Evolutionary conservation across 768 basidiomycete species (phyloP), one percentile per base, ranked within the genome.

Genomic region (Phaeotremella skinneri): DNA sequence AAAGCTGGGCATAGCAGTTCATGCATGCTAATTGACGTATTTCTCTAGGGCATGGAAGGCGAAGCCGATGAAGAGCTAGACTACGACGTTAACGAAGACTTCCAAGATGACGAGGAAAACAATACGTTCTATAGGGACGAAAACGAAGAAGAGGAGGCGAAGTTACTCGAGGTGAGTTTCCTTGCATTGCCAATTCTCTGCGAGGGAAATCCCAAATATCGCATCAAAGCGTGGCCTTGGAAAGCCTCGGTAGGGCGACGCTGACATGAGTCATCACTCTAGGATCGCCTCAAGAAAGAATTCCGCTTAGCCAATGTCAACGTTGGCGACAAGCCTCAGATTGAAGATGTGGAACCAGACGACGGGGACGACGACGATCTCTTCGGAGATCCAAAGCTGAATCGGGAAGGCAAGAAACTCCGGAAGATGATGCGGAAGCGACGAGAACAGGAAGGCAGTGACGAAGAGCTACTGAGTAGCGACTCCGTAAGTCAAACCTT

Each of bases 71-170:
- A 70, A 43, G 72, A 73, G 54, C 57, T 73, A 4, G 72, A 73
- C 51, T 73, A 63, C 30, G 72, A 73, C 45, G 61, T 56, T 17
- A 64, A 63, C 30, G 72, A 73, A 29, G 62, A 68, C 20, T 73
- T 73, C 48, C 69, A 70, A 45, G 72, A 73, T 58, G 72, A 73
- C 47, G 72, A 73, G 29, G 72, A 73, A 52, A 57, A 59, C 55
- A 70, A 70, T 49, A 68, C 66, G 1, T 70, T 73, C 63, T 67
- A 73, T 29, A 60, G 67, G 2, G 61, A 73, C 49, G 65, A 50
- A 26, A 65, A 73, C 5, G 72, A 73, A 49, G 72, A 70, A 34
- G 72, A 68, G 27, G 67, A 67, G 29, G 67, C 67, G 3, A 69
- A 66, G 52, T 49, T 57, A 17, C 61, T 62, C 45, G 68, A 69